These are phyloP conservation scores for Takakia lepidozioides DNA, from an alignment of 225 moss, liverwort and hornwort genomes.

Conservation along the genomic window DNA sequence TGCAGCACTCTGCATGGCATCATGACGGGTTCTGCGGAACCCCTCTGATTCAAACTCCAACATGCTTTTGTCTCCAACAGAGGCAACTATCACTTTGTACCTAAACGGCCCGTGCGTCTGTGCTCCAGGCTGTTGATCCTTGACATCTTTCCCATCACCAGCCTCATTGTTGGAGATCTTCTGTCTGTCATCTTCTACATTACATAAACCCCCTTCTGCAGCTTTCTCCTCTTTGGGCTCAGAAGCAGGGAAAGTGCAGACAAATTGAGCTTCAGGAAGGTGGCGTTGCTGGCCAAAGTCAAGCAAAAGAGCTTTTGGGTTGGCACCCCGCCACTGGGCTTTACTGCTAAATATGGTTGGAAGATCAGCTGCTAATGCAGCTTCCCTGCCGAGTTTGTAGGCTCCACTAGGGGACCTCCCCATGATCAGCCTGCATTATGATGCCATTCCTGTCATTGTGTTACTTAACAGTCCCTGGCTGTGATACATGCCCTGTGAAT, in stretches of 20 bases:
- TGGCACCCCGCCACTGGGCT: slow-evolving; percentile 75
- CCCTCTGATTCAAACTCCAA: slow-evolving; percentile 53
- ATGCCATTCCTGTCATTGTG: not conserved
- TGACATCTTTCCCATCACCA: slow-evolving; percentile 7
- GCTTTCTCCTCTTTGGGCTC: slow-evolving; percentile 11
- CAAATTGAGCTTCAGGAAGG: slow-evolving; percentile 67
- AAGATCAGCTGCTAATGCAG: slow-evolving; percentile 64
- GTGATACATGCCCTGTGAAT: too few species aligned
- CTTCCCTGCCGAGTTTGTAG: slow-evolving; percentile 69
- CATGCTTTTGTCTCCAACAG: slow-evolving; percentile 13
- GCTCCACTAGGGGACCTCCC: slow-evolving; percentile 84
- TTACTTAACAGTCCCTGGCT: too few species aligned
- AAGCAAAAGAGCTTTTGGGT: slow-evolving; percentile 65
- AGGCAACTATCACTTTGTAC: slow-evolving; percentile 52
- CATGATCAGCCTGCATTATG: slow-evolving; percentile 59
- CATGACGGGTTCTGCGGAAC: slow-evolving; percentile 63
- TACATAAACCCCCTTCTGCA: slow-evolving; percentile 3
- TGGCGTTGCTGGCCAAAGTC: slow-evolving; percentile 88
- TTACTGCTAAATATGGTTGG: slow-evolving; percentile 64
- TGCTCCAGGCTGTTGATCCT: slow-evolving; percentile 17
- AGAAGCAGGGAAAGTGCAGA: slow-evolving; percentile 26
- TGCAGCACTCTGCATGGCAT: slow-evolving; percentile 85
- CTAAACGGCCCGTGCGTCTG: slow-evolving; percentile 57
- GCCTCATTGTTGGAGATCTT: too few species aligned
- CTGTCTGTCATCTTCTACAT: slow-evolving; percentile 1